phyloP scores from a whole-genome alignment of 139 green algal genomes.

The Mychonastes homosphaera region DNA sequence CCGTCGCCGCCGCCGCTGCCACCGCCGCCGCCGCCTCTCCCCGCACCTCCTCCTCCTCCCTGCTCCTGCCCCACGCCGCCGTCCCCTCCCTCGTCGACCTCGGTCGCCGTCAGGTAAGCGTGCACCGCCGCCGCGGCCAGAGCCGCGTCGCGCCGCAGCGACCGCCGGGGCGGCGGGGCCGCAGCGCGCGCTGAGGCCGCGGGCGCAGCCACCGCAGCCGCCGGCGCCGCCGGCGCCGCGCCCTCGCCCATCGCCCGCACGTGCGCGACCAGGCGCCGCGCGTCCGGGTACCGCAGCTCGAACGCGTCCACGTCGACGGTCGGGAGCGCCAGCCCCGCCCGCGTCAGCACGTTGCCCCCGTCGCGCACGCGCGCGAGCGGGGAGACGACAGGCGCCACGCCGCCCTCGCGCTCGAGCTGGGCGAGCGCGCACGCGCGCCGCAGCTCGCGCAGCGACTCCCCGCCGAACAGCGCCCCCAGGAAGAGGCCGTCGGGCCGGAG shows the following conservation, averaged over 20 bases:
- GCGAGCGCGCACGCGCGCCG: slow-evolving; percentile 57
- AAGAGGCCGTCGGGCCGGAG: slow-evolving; percentile 67
- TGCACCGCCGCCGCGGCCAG: too few species aligned
- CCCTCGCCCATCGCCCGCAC: slow-evolving; percentile 39
- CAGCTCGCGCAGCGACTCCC: slow-evolving; percentile 65
- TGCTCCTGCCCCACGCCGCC: too few species aligned
- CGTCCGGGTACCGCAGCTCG: slow-evolving; percentile 25
- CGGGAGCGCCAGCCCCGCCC: slow-evolving; percentile 49
- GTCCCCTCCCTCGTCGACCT: background rate
- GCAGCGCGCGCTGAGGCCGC: background rate
- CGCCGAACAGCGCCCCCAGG: slow-evolving; percentile 52
- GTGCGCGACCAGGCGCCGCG: slow-evolving; percentile 45
- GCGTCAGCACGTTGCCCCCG: slow-evolving; percentile 57
- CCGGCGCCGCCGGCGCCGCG: slow-evolving; percentile 36
- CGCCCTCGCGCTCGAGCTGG: slow-evolving; percentile 54
- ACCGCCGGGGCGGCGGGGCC: too few species aligned
- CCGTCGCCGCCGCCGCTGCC: background rate
- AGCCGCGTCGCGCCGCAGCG: too few species aligned
- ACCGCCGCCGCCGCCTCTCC: background rate
- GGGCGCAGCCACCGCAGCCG: too few species aligned
- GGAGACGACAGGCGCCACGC: slow-evolving; percentile 52
- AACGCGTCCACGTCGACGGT: slow-evolving; percentile 62
- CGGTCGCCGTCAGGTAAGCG: too few species aligned
- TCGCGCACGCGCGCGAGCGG: slow-evolving; percentile 62
- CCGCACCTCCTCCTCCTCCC: too few species aligned